Base-by-base conservation (phyloP, 2,329 filamentous ascomycete species). In the Colletotrichum acutatum region DNA sequence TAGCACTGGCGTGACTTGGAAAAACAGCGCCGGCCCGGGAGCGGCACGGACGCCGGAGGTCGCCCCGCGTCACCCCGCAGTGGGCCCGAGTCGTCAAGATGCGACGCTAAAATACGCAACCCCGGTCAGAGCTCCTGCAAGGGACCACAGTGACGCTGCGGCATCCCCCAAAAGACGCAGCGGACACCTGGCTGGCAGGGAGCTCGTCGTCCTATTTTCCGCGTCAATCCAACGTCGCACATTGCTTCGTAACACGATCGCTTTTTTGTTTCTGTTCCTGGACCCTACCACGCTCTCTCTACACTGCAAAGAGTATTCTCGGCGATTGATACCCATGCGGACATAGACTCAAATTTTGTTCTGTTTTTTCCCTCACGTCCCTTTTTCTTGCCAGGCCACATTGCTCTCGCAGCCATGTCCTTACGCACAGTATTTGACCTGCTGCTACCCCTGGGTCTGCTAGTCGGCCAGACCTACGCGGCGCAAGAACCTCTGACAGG, bases 391-490 rank as follows among this genome's bases (percentile, higher is more conserved):
- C 14, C 42, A 22, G 57, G 68, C 68, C 8, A 49, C 19, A 49
- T 42, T 42, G 42, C 42, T 9, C 26, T 63, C 53, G 46, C 42
- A 54, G 63, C 6, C 65, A 75, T 75, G 74, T 32, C 65, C 30
- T 62, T 63, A 14, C 65, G 68, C 22, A 68, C 59, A 19, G 30
- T 64, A 65, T 7, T 72, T 5, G 60, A 65, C 66, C 19, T 75
- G 60, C 56, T 78, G 69, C 26, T 78, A 61, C 53, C 74, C 60
- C 53, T 78, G 30, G 60, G 69, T 74, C 76, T 75, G 65, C 71
- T 49, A 74, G 63, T 16, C 75, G 68, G 28, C 66, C 69, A 54
- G 75, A 76, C 60, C 74, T 63, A 57, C 37, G 68, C 72, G 24
- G 62, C 59, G 28, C 72, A 75, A 68, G 60, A 73, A 56, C 72